phyloP scores from a whole-genome alignment of 1,284 basidiomycete genomes.

The Gomphus sp. region DNA sequence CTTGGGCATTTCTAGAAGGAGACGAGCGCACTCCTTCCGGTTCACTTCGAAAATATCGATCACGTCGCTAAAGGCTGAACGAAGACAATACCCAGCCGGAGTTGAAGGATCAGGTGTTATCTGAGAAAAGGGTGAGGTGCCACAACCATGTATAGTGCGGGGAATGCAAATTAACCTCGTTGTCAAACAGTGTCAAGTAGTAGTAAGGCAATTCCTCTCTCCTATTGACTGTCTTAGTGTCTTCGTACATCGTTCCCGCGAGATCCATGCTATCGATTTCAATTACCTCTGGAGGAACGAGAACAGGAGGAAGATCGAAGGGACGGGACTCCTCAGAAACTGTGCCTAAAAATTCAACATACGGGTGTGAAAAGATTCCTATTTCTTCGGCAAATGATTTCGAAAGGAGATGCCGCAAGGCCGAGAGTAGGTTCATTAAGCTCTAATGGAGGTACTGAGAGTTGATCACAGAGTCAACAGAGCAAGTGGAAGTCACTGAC shows the following conservation, averaged over 20 bases:
- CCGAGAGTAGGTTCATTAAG: slow-evolving; percentile 51
- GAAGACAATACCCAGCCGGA: slow-evolving; percentile 73
- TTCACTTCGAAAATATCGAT: slow-evolving; percentile 94
- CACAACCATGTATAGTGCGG: neutral
- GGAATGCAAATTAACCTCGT: slow-evolving; percentile 45
- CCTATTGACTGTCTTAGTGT: slow-evolving; percentile 45
- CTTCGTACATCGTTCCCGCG: slow-evolving; percentile 53
- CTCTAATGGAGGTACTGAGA: slow-evolving; percentile 31
- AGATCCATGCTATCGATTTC: slow-evolving; percentile 54
- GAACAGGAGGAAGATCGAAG: slow-evolving; percentile 67
- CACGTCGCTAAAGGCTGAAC: slow-evolving; percentile 72
- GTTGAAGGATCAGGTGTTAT: slow-evolving; percentile 68
- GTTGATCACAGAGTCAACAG: neutral
- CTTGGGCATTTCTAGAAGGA: slow-evolving; percentile 82
- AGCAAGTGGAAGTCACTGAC: slow-evolving; percentile 24
- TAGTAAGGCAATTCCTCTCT: slow-evolving; percentile 75
- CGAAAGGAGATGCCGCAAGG: slow-evolving; percentile 44
- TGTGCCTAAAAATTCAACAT: slow-evolving; percentile 38
- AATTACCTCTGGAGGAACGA: slow-evolving; percentile 83
- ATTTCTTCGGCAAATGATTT: slow-evolving; percentile 47
- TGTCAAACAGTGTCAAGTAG: slow-evolving; percentile 66
- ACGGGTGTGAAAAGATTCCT: slow-evolving; percentile 60
- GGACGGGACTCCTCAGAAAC: slow-evolving; percentile 35
- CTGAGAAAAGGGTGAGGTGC: slow-evolving; percentile 27
- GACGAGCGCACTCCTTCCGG: slow-evolving; percentile 85